These are phyloP conservation scores for Sporobolomyces roseus DNA, from an alignment of 768 basidiomycete species.

Conservation along the genomic window DNA sequence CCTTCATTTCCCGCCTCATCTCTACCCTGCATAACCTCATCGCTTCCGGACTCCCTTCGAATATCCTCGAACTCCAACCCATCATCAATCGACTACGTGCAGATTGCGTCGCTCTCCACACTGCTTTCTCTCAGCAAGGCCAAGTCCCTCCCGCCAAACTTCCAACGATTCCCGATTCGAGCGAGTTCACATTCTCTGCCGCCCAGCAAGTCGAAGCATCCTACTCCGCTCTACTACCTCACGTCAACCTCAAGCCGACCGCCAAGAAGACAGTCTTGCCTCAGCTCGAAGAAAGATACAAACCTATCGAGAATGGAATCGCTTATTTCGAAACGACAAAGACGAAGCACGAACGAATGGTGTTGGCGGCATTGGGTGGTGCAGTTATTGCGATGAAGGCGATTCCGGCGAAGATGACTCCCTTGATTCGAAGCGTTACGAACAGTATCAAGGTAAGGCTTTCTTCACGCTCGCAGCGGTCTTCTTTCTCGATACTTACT, in stretches of 20 bases:
- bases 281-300: conserved; percentile 69
- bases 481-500: no score
- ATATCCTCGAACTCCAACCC: conserved; percentile 87
- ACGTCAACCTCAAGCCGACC: conserved; percentile 56
- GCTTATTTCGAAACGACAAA: conserved; percentile 78
- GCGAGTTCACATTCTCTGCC: conserved; percentile 54
- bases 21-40: conserved; percentile 58
- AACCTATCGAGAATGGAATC: conserved; percentile 64
- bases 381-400: conserved; percentile 81
- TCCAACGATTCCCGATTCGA: conserved; percentile 66
- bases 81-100: conserved; percentile 71
- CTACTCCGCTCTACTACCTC: conserved; percentile 70
- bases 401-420: conserved; percentile 88
- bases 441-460: conserved; percentile 83
- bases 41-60: conserved; percentile 67
- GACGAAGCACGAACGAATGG: conserved; percentile 75
- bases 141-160: conserved; percentile 76
- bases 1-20: conserved; percentile 66
- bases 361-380: conserved; percentile 82
- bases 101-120: conserved; percentile 75
- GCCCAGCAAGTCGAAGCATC: conserved; percentile 64
- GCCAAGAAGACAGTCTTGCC: conserved; percentile 74
- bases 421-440: conserved; percentile 94
- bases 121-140: conserved; percentile 77
- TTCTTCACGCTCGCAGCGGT: not conserved